These are phyloP conservation scores for Phalaenopsis hybrid DNA, from an alignment of 116 monocot genomes.

Conservation along the genomic window DNA sequence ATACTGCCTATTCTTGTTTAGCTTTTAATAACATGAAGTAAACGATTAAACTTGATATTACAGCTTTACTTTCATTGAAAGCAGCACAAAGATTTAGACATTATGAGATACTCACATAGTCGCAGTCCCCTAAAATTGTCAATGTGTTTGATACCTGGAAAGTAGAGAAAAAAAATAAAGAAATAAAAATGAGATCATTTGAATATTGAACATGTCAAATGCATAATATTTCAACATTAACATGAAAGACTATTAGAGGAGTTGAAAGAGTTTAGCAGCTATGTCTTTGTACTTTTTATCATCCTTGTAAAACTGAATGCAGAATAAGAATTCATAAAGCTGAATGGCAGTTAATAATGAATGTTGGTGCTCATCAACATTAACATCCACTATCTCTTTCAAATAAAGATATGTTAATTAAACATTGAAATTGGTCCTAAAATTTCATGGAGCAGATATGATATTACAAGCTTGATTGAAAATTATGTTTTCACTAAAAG, in stretches of 20 bases:
- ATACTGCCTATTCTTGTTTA: background rate
- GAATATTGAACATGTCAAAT: background rate
- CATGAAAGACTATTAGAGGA: background rate
- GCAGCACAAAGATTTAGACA: background rate
- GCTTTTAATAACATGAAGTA: background rate
- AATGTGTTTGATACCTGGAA: conserved; percentile 59
- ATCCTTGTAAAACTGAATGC: background rate
- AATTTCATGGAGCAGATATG: background rate
- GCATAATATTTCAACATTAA: background rate
- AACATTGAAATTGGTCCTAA: background rate
- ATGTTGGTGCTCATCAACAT: background rate
- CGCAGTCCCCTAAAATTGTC: conserved; percentile 41
- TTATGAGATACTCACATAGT: conserved; percentile 64
- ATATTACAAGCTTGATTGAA: background rate
- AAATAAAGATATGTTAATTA: background rate
- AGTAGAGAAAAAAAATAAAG: background rate
- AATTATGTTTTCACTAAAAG: background rate
- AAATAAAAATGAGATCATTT: background rate
- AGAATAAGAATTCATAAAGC: background rate
- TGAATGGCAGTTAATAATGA: background rate
- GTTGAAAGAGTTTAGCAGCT: background rate
- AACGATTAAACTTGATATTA: background rate
- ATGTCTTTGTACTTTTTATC: background rate
- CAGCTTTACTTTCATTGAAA: background rate
- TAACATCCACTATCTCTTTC: background rate